These are phyloP conservation scores for Vitis cinerea DNA, from an alignment of 164 flowering plant species.

Conservation along the genomic window DNA sequence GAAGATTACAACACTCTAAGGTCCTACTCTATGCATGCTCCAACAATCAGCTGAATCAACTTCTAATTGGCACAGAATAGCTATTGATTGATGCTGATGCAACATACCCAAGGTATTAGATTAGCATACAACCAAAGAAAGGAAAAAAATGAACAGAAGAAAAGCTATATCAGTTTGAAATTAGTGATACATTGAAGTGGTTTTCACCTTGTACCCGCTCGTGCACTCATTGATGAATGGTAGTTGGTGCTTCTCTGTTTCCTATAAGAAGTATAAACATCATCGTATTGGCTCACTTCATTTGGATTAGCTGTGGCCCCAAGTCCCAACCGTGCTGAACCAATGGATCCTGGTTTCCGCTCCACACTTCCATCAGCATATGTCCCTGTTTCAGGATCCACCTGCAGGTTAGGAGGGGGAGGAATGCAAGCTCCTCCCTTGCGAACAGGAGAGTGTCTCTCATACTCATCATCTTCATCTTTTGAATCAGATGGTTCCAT, in stretches of 20 bases:
- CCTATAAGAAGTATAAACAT: conserved; percentile 90
- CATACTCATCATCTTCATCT: conserved; percentile 58
- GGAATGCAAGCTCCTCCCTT: conserved; percentile 99
- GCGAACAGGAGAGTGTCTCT: conserved; percentile 63
- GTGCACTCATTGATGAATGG: conserved; percentile 89
- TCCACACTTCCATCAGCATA: conserved; percentile 78
- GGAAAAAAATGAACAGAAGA: too few species aligned
- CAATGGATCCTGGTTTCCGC: conserved; percentile 56
- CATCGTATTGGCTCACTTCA: conserved; percentile 90
- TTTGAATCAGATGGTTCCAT: conserved; percentile 47
- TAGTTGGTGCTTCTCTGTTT: conserved; percentile 91
- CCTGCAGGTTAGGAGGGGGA: conserved; percentile 85
- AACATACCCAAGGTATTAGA: too few species aligned
- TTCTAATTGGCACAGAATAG: too few species aligned
- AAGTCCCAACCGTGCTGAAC: conserved; percentile 87
- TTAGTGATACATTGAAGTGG: too few species aligned
- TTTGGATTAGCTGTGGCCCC: conserved; percentile 89
- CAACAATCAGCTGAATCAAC: too few species aligned
- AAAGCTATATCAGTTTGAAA: too few species aligned
- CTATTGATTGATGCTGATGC: too few species aligned
- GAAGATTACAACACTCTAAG: too few species aligned
- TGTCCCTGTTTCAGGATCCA: conserved; percentile 78
- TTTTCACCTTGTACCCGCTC: conserved; percentile 32
- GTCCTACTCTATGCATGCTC: too few species aligned
- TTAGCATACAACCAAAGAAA: too few species aligned